These are phyloP conservation scores for Colletotrichum echinochloae DNA, from an alignment of 2,329 filamentous ascomycete species.

Conservation along the genomic window DNA sequence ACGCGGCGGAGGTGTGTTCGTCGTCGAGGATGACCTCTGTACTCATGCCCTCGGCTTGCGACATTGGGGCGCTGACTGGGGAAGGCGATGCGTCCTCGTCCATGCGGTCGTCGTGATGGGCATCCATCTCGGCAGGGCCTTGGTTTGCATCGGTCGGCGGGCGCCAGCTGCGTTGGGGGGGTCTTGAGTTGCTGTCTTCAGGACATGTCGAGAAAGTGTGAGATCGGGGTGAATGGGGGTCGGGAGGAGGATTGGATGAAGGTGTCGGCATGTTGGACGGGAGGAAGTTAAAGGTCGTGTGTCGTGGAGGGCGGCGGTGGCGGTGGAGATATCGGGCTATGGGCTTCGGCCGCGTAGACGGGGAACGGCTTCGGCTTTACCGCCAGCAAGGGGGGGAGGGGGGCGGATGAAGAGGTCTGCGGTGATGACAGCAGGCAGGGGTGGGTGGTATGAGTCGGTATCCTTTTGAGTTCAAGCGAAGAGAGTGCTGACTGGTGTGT, in stretches of 20 bases:
- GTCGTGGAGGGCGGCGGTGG: slow-evolving; percentile 28
- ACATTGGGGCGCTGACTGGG: slow-evolving; percentile 41
- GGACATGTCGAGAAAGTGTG: slow-evolving; percentile 58
- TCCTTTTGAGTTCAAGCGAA: neutral
- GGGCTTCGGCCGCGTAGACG: slow-evolving; percentile 39
- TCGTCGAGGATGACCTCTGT: slow-evolving; percentile 43
- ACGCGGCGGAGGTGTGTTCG: slow-evolving; percentile 42
- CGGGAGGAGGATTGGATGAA: slow-evolving; percentile 56
- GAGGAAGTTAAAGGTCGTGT: slow-evolving; percentile 21
- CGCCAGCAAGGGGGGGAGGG: slow-evolving; percentile 35
- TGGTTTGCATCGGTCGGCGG: slow-evolving; percentile 28
- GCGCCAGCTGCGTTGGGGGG: slow-evolving; percentile 40
- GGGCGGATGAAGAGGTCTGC: slow-evolving; percentile 20
- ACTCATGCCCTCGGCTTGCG: slow-evolving; percentile 31
- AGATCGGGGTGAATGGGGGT: slow-evolving; percentile 52
- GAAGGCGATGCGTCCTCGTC: slow-evolving; percentile 45
- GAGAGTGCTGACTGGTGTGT: slow-evolving; percentile 12
- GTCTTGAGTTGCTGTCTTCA: slow-evolving; percentile 50
- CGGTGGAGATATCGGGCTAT: slow-evolving; percentile 37
- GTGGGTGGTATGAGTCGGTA: slow-evolving; percentile 9
- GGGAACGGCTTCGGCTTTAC: slow-evolving; percentile 39
- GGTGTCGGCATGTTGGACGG: slow-evolving; percentile 58
- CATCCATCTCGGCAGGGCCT: slow-evolving; percentile 44
- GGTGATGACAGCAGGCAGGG: slow-evolving; percentile 37
- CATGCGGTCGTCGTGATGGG: slow-evolving; percentile 44